Evolutionary conservation across 208 protist genomes (phyloP).

Genomic region (Phytomonas francai): DNA sequence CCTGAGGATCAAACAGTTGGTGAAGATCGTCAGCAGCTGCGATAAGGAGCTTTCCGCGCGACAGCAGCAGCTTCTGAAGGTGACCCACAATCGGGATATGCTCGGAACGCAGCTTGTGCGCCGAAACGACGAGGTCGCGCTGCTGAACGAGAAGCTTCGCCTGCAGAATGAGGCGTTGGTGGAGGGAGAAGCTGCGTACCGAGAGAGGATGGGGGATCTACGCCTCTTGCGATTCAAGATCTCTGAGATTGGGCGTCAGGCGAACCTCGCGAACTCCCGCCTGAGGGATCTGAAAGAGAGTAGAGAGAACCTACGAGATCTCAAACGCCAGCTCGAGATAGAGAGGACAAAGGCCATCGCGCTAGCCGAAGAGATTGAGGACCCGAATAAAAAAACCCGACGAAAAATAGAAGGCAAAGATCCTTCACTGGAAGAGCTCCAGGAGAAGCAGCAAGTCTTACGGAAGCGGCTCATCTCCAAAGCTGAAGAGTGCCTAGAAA

Average conservation of each 20-base stretch:
- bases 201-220: conserved; percentile 71
- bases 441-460: conserved; percentile 92
- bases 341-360: conserved; percentile 87
- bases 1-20: conserved; percentile 91
- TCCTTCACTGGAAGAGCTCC: conserved; percentile 88
- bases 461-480: conserved; percentile 95
- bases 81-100: conserved; percentile 95
- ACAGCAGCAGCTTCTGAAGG: conserved; percentile 90
- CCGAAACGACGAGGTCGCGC: conserved; percentile 96
- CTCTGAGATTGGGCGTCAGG: conserved; percentile 87
- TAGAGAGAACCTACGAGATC: conserved; percentile 31
- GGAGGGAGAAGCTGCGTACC: conserved; percentile 94
- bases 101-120: conserved; percentile 95
- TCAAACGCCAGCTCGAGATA: conserved; percentile 35
- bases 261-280: conserved; percentile 81
- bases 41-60: conserved; percentile 87
- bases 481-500: conserved; percentile 95
- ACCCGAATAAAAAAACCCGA: conserved; percentile 86
- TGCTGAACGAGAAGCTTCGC: conserved; percentile 97
- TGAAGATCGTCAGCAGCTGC: conserved; percentile 91
- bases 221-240: conserved; percentile 64
- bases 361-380: conserved; percentile 95
- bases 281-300: conserved; percentile 56
- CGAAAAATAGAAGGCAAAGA: conserved; percentile 92
- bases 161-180: conserved; percentile 91